phyloP scores from a whole-genome alignment of 73 alveolate species.

The Paramecium sonneborni region DNA sequence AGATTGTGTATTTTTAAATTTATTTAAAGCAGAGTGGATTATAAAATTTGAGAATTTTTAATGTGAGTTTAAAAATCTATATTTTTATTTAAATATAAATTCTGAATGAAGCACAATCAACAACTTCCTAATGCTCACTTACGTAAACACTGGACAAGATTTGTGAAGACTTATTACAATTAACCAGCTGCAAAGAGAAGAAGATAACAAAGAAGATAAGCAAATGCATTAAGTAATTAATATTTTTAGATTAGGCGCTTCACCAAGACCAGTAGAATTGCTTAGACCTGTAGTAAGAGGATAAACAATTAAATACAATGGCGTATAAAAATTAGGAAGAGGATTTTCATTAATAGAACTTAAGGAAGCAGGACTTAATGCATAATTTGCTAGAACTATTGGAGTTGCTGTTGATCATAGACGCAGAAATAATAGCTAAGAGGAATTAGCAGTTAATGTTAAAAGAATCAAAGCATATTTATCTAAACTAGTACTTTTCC shows the following conservation, averaged over 20 bases:
- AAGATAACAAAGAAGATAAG: constrained; percentile 75
- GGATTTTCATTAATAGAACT: constrained; percentile 96
- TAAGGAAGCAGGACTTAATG: constrained; percentile 89
- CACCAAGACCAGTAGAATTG: constrained; percentile 84
- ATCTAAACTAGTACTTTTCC: constrained; percentile 94
- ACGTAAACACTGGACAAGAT: constrained; percentile 90
- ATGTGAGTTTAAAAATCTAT: constrained; percentile 10
- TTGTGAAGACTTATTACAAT: constrained; percentile 94
- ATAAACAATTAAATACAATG: constrained; percentile 87
- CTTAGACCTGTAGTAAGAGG: constrained; percentile 94
- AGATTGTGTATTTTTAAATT: too few relatives aligned
- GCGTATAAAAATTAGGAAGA: constrained; percentile 87
- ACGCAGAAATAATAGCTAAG: constrained; percentile 91
- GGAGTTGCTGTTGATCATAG: constrained; percentile 99
- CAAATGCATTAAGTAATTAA: constrained; percentile 77
- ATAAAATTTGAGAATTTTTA: background rate
- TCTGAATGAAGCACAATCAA: constrained; percentile 76
- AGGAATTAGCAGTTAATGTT: constrained; percentile 86
- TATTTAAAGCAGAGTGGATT: background rate
- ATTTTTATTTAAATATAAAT: background rate
- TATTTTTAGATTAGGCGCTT: background rate
- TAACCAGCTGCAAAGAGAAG: constrained; percentile 93
- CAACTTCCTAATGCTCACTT: constrained; percentile 91
- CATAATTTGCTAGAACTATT: constrained; percentile 94
- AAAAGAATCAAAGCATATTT: constrained; percentile 92